Conservation (phyloP, 2,329 filamentous ascomycete genomes). For the Mollisia scopiformis region DNA sequence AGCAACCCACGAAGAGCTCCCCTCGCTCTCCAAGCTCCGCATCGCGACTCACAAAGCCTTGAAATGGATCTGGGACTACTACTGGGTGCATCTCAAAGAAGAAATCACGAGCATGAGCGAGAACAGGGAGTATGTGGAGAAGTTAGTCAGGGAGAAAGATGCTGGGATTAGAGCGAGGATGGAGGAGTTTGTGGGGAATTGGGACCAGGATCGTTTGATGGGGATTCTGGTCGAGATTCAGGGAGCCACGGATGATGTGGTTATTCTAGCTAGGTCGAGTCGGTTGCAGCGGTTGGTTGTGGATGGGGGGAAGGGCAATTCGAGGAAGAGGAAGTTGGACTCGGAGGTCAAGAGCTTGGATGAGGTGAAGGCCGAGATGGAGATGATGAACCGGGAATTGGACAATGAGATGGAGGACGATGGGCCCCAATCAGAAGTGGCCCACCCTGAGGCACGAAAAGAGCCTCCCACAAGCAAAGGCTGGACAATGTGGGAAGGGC, state of each 20-base stretch:
- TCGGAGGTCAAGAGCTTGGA: conserved; percentile 12
- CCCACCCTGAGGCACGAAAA: conserved; percentile 10
- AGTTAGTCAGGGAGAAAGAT: conserved; percentile 29
- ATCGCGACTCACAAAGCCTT: conserved; percentile 71
- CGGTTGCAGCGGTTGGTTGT: conserved; percentile 48
- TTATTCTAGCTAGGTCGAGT: conserved; percentile 29
- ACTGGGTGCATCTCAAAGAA: conserved; percentile 64
- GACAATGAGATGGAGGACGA: conserved; percentile 16
- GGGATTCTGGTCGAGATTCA: conserved; percentile 28
- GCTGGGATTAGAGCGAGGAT: conserved; percentile 19
- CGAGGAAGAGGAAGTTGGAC: neutral
- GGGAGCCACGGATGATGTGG: conserved; percentile 17
- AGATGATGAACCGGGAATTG: conserved; percentile 26
- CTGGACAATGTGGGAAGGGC: conserved; percentile 54
- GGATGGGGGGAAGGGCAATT: neutral
- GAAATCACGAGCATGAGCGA: conserved; percentile 18
- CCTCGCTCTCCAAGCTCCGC: conserved; percentile 73
- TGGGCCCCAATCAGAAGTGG: conserved; percentile 8
- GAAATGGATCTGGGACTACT: conserved; percentile 86
- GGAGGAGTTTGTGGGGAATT: conserved; percentile 14
- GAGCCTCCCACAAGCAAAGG: conserved; percentile 32
- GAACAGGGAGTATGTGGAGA: conserved; percentile 28
- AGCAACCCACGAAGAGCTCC: conserved; percentile 86
- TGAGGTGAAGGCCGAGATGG: conserved; percentile 26
- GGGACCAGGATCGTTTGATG: conserved; percentile 28